A percentile compares a stretch with the other conserved stretches of the same genome.
These are phyloP conservation scores for Epichloe gansuensis DNA, from an alignment of 2,329 filamentous ascomycete genomes.

Conservation along the genomic window DNA sequence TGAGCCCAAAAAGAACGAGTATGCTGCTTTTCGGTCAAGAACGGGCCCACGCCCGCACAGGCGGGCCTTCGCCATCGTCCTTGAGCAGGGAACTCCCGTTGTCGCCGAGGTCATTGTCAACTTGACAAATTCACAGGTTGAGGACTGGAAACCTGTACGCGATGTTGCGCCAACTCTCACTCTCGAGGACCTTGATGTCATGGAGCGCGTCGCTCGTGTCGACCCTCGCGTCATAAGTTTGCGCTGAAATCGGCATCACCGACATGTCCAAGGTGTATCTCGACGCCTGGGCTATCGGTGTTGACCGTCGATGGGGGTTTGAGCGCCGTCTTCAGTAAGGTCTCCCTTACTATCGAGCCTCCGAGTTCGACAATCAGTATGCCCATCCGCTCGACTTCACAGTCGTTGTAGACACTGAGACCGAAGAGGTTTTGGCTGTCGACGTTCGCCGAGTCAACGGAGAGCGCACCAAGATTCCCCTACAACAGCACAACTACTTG, in stretches of 20 bases:
- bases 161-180: constrained; percentile 45
- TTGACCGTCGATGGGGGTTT: constrained; percentile 65
- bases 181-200: constrained; percentile 67
- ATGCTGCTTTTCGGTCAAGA: constrained; percentile 44
- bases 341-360: constrained; percentile 67
- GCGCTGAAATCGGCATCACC: constrained; percentile 58
- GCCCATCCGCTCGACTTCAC: constrained; percentile 43
- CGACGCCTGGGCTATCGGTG: constrained; percentile 76
- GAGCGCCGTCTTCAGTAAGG: constrained; percentile 64
- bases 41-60: constrained; percentile 34
- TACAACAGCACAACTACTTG: constrained; percentile 26
- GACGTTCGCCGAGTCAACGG: constrained; percentile 29
- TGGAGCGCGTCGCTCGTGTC: constrained; percentile 53
- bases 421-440: constrained; percentile 35
- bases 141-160: constrained; percentile 32
- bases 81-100: constrained; percentile 26
- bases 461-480: constrained; percentile 31
- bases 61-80: constrained; percentile 34
- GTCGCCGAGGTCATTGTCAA: constrained; percentile 40
- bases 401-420: constrained; percentile 30
- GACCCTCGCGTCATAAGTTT: constrained; percentile 69
- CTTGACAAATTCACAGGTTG: constrained; percentile 26
- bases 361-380: constrained; percentile 53
- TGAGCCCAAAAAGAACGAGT: constrained; percentile 51
- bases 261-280: constrained; percentile 79